Base-by-base conservation (phyloP, 352 stramenopile genomes). In the Globisporangium recalcitrans region DNA sequence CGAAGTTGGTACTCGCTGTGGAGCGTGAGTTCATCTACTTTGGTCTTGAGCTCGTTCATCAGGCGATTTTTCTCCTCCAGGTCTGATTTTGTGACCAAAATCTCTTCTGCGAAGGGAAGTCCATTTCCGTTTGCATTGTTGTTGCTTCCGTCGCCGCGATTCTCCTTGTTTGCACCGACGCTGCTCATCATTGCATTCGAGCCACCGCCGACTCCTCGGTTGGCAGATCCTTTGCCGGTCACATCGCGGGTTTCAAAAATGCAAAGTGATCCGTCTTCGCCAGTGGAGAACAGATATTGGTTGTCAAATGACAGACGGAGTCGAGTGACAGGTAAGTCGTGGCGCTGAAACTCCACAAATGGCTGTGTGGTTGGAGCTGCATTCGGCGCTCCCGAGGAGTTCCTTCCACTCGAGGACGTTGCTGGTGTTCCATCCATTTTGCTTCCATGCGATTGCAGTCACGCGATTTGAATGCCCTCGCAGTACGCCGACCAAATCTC, bases 1-100 rank as follows among this genome's bases (percentile, higher is more conserved):
- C 94, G 82, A 34, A 98, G 70, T 54, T 98, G 91, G 60, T 98
- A 98, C 51, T 98, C 94, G 64, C 98, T 98, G 63, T 98, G 90
- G 9, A 97, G 72, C 14, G 82, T 94, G 22, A 98, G 74, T 52
- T 98, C 93, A 22, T 98, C 93, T 3, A 98, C 90, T 72, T 98
- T 98, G 26, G 80, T 95, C 62, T 96, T 96, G 38, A 98, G 80
- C 46, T 98, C 93, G 40, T 86, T 80, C 87, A 98, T 97, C 9
- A 96, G 69, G 1, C 78, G 76, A 34, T 96, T 88, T 54, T 97
- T 97, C 63, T 98, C 94, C 65, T 98, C 92, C 16, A 98, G 65
- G 65, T 98, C 92, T 0, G 82, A 92, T 40, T 97, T 96, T 31
- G 92, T 98, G 11, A 98, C 91, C 19, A 98, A 65, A 58, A 98